phyloP scores from a whole-genome alignment of 2,329 filamentous ascomycete species.

The Penicillium brevicompactum region DNA sequence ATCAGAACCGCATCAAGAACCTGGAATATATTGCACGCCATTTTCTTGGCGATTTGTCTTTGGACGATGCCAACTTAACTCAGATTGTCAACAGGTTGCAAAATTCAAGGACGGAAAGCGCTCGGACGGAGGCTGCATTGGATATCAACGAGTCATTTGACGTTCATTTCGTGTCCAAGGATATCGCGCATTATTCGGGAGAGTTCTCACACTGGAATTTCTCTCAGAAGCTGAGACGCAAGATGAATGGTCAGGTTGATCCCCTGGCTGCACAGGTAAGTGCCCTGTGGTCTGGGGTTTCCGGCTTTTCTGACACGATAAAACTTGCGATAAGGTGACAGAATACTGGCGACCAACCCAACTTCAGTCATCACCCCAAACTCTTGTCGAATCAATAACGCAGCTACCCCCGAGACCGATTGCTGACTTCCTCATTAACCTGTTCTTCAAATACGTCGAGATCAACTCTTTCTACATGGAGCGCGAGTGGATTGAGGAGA shows the following conservation, averaged over 20 bases:
- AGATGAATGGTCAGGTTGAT: constrained; percentile 40
- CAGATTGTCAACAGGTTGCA: constrained; percentile 13
- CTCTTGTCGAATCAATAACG: constrained; percentile 35
- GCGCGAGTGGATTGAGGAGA: constrained; percentile 39
- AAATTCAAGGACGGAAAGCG: not conserved
- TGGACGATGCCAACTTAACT: constrained; percentile 14
- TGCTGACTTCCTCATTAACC: constrained; percentile 41
- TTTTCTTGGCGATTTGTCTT: constrained; percentile 16
- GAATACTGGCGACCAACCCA: constrained; percentile 45
- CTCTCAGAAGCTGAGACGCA: constrained; percentile 42
- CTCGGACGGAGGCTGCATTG: constrained; percentile 3
- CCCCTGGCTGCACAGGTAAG: constrained; percentile 29
- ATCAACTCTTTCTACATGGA: constrained; percentile 46
- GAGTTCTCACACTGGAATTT: constrained; percentile 49
- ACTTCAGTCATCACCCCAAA: constrained; percentile 37
- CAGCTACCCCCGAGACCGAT: constrained; percentile 44
- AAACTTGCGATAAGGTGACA: constrained; percentile 29
- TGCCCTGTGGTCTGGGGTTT: not conserved
- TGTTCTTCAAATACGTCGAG: constrained; percentile 45
- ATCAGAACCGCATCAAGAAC: constrained; percentile 1
- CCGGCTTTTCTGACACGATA: constrained; percentile 10
- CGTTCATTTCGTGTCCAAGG: constrained; percentile 8
- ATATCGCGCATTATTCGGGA: constrained; percentile 38
- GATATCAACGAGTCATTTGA: constrained; percentile 18
- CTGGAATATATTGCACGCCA: constrained; percentile 16